These are phyloP conservation scores for Kuraishia molischiana DNA, from an alignment of 805 yeast species.

Conservation along the genomic window DNA sequence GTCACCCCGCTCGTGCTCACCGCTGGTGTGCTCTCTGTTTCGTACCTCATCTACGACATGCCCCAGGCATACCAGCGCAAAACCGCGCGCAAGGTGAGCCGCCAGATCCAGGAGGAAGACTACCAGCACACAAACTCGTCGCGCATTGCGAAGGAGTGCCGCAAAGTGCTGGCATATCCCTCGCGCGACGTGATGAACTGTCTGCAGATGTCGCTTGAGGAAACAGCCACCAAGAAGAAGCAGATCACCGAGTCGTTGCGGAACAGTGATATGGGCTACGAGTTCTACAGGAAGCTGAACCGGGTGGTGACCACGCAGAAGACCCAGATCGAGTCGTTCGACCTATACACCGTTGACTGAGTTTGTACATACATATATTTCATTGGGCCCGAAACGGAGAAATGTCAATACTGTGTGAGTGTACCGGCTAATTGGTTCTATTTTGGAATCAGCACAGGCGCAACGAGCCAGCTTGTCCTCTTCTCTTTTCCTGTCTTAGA, in stretches of 20 bases:
- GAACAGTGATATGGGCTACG: slow-evolving; percentile 44
- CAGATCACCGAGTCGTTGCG: slow-evolving; percentile 40
- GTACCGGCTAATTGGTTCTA: too few relatives aligned
- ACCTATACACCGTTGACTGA: slow-evolving; percentile 1
- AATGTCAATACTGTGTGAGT: too few relatives aligned
- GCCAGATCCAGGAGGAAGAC: slow-evolving; percentile 55
- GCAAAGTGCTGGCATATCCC: slow-evolving; percentile 74
- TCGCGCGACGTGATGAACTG: slow-evolving; percentile 69
- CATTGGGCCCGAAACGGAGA: too few relatives aligned
- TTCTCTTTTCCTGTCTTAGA: too few relatives aligned
- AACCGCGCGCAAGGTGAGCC: slow-evolving; percentile 59
- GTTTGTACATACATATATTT: too few relatives aligned
- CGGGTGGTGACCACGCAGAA: slow-evolving; percentile 21
- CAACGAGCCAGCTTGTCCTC: too few relatives aligned
- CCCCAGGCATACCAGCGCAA: slow-evolving; percentile 87
- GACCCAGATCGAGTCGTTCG: neutral
- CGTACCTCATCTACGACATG: slow-evolving; percentile 66
- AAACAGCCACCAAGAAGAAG: slow-evolving; percentile 46
- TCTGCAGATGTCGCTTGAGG: slow-evolving; percentile 58
- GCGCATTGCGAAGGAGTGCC: slow-evolving; percentile 72
- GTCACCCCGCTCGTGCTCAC: slow-evolving; percentile 43
- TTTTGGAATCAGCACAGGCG: too few relatives aligned
- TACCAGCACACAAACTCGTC: slow-evolving; percentile 72
- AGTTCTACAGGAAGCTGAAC: slow-evolving; percentile 42
- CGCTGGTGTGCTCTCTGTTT: slow-evolving; percentile 40